Evolutionary conservation across 140 eudicot genomes (phyloP).

Genomic region (Anethum foeniculum): DNA sequence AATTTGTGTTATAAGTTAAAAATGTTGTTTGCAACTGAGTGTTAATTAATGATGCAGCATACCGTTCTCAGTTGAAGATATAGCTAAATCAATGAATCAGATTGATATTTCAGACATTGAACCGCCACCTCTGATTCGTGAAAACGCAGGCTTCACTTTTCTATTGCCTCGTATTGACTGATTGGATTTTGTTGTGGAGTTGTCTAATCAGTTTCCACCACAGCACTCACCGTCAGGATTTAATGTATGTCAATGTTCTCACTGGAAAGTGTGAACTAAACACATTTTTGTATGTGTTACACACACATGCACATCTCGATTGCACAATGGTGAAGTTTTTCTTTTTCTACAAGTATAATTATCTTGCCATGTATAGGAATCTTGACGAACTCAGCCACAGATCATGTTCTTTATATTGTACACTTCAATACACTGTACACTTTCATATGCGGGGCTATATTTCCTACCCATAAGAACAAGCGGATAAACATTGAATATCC

Average conservation of each 20-base stretch:
- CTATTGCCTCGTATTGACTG: slow-evolving; percentile 50
- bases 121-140: slow-evolving; percentile 97
- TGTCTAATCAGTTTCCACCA: neutral
- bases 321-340: neutral
- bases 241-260: neutral
- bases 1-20: neutral
- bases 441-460: neutral
- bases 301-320: neutral
- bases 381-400: neutral
- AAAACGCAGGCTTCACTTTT: slow-evolving; percentile 91
- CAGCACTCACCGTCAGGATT: neutral
- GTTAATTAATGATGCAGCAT: slow-evolving; percentile 52
- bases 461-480: neutral
- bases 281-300: neutral
- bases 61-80: slow-evolving; percentile 86
- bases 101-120: slow-evolving; percentile 66
- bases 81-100: slow-evolving; percentile 78
- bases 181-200: slow-evolving; percentile 14
- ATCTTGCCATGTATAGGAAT: neutral
- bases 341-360: neutral
- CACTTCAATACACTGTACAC: neutral
- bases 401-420: neutral
- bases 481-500: neutral
- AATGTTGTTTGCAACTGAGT: neutral
- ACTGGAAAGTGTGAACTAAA: neutral